A percentile compares a stretch with the other conserved stretches of the same genome.
Conservation (phyloP, 1,139 yeast species). For the Hyphopichia buzzinii region DNA sequence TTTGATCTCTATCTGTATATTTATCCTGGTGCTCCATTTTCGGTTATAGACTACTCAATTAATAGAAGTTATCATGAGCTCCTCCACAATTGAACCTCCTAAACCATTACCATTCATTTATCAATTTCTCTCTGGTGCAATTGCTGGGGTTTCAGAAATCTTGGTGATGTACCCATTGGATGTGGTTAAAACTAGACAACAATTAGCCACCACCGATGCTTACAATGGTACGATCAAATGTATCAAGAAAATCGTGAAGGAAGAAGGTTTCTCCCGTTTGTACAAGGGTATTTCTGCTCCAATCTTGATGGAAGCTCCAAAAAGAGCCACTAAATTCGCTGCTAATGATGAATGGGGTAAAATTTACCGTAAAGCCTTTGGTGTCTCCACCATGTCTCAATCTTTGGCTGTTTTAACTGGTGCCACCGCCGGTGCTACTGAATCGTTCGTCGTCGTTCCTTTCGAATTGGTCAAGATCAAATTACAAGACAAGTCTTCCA, state of each 20-base stretch:
- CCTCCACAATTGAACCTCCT: constrained; percentile 10
- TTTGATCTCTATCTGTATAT: neutral
- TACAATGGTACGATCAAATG: constrained; percentile 86
- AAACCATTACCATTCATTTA: constrained; percentile 73
- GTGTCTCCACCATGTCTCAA: constrained; percentile 70
- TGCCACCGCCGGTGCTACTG: constrained; percentile 98
- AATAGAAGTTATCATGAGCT: constrained; percentile 1
- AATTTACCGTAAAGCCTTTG: constrained; percentile 72
- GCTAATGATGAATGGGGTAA: constrained; percentile 98
- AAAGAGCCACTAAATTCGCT: constrained; percentile 96
- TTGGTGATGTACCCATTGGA: constrained; percentile 97
- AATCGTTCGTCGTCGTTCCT: constrained; percentile 94
- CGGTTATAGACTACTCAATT: constrained; percentile 2
- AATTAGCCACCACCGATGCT: constrained; percentile 66
- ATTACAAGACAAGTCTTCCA: constrained; percentile 83
- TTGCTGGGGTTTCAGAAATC: constrained; percentile 97
- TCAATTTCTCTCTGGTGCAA: constrained; percentile 92
- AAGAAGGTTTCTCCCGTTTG: constrained; percentile 80
- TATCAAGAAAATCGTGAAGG: constrained; percentile 73
- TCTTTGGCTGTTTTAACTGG: constrained; percentile 88
- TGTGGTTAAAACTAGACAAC: constrained; percentile 97
- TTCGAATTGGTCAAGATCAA: constrained; percentile 86
- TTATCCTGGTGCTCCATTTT: neutral
- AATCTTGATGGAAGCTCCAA: constrained; percentile 98
- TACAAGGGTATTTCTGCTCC: constrained; percentile 97